Conservation (phyloP, 345 rosid genomes). For the Cardiospermum halicacabum region DNA sequence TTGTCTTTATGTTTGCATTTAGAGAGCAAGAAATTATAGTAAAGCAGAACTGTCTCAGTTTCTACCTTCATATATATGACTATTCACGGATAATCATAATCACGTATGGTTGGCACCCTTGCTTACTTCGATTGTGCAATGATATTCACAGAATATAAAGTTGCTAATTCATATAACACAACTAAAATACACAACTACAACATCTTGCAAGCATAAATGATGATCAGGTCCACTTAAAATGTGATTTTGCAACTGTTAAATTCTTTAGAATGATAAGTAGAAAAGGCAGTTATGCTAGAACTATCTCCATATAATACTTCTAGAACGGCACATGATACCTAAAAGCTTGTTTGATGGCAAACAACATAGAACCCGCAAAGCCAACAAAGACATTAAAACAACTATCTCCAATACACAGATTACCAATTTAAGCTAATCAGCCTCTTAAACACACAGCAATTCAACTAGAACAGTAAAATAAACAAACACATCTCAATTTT, state of each 20-base stretch:
- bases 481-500: not conserved
- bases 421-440: too few species aligned
- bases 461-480: too few species aligned
- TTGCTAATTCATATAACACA: too few species aligned
- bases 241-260: not conserved
- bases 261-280: not conserved
- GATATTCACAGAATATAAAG: too few species aligned
- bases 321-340: not conserved
- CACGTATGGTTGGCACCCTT: slow-evolving; percentile 3
- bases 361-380: not conserved
- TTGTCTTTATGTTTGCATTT: slow-evolving; percentile 7
- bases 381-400: not conserved
- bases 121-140: too few species aligned
- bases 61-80: not conserved
- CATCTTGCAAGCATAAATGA: not conserved
- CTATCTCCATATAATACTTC: not conserved
- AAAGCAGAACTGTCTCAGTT: slow-evolving; percentile 1
- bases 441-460: too few species aligned
- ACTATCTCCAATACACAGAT: too few species aligned
- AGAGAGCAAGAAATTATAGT: not conserved
- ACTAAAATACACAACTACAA: not conserved
- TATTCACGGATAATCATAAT: not conserved
- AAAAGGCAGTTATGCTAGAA: not conserved
- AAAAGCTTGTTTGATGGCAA: not conserved
- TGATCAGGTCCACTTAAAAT: not conserved